Base-by-base conservation (phyloP, 2,329 filamentous ascomycete genomes). In the Setomelanomma holmii region DNA sequence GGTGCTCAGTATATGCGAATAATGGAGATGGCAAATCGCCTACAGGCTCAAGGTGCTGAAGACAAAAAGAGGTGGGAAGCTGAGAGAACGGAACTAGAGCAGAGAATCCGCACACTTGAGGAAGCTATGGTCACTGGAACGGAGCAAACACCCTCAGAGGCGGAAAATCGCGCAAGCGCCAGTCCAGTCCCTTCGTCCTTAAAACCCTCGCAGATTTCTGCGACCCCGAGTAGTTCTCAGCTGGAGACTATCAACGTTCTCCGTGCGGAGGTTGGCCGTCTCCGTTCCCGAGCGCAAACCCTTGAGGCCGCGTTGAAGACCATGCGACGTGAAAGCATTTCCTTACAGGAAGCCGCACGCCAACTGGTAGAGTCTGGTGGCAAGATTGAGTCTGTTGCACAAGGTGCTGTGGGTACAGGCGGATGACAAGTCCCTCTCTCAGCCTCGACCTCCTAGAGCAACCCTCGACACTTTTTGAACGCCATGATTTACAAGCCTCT, bases 1-100 rank as follows among this genome's bases (percentile, higher is more conserved):
- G 78, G 78, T 24, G 74, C 74, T 48, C 80, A 83, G 64, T 82
- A 81, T 68, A 73, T 78, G 60, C 75, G 76, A 43, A 83, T 83
- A 61, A 71, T 83, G 61, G 79, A 80, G 33, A 79, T 82, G 76
- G 78, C 79, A 21, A 75, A 73, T 5, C 68, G 72, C 14, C 61
- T 83, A 17, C 79, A 82, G 53, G 71, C 69, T 1, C 75, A 78
- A 56, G 67, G 73, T 35, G 73, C 74, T 1, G 75, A 75, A 10
- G 79, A 81, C 42, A 74, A 72, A 49, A 76, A 75, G 49, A 69
- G 68, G 27, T 78, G 79, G 68, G 71, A 72, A 7, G 58, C 63
- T 4, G 78, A 81, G 49, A 75, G 72, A 47, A 53, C 60, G 12
- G 66, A 67, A 30, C 56, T 81, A 34, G 66, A 75, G 36, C 61